A percentile compares a stretch with the other conserved stretches of the same genome.
Conservation (phyloP, 225 moss, liverwort and hornwort species). For the Sphagnum contortum region DNA sequence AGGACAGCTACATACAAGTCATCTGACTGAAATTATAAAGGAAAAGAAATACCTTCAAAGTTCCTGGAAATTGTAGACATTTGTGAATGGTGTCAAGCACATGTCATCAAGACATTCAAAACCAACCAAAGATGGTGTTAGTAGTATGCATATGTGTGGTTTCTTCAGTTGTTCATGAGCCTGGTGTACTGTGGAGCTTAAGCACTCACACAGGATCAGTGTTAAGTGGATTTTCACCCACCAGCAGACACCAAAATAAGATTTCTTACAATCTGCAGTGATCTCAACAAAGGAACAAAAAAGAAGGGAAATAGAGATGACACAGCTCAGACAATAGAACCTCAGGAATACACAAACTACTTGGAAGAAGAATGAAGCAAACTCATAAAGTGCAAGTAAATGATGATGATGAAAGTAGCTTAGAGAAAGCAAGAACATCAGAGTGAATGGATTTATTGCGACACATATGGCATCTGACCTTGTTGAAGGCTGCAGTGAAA, state of each 20-base stretch:
- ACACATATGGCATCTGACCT: slow-evolving; percentile 27
- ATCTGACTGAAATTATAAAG: neutral
- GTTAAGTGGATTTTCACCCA: neutral
- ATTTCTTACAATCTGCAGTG: neutral
- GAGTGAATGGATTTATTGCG: neutral
- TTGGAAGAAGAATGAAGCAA: no score
- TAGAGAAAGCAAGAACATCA: neutral
- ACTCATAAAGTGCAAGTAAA: no score
- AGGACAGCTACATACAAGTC: neutral
- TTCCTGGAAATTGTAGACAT: slow-evolving; percentile 18
- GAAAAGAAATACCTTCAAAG: slow-evolving; percentile 24
- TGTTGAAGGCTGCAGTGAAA: slow-evolving; percentile 51
- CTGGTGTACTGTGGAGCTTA: no score
- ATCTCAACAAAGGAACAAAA: neutral
- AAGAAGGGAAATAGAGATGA: neutral
- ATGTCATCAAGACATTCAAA: slow-evolving; percentile 9
- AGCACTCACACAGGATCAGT: no score
- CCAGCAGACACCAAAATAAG: slow-evolving; percentile 6
- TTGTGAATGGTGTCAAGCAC: slow-evolving; percentile 3
- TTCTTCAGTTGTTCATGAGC: no score
- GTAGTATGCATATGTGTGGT: no score
- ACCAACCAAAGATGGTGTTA: no score
- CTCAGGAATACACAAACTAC: no score
- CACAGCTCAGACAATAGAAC: no score
- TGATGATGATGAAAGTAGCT: no score